Evolutionary conservation across 2,329 filamentous ascomycete genomes (phyloP), one percentile per base, ranked within the genome.

Genomic region (Cordyceps cicadae): DNA sequence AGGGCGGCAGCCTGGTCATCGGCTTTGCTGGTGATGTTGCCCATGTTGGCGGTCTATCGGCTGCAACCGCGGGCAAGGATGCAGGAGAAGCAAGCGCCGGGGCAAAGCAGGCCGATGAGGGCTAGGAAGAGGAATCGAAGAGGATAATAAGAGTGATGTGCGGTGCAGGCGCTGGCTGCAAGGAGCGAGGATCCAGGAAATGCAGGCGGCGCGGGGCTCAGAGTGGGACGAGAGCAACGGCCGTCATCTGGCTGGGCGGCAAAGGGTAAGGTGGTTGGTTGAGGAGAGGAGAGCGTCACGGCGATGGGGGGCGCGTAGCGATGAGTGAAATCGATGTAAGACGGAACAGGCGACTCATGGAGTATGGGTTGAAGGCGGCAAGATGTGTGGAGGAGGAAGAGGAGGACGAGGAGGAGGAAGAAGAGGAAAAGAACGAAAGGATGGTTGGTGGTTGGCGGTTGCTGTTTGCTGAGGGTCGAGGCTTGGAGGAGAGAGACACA

Each of bases 1-100:
- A 97, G 79, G 69, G 85, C 77, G 68, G 85, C 82, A 72, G 86
- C 89, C 51, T 60, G 58, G 70, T 97, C 92, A 69, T 96, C 92
- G 70, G 87, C 86, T 76, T 87, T 89, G 81, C 92, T 97, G 74
- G 86, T 87, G 76, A 97, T 87, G 79, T 89, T 92, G 72, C 94
- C 94, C 94, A 99, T 99, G 74, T 76, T 83, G 77, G 74, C 45
- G 61, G 43, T n/a, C 37, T 54, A 48, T 56, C 37, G 53, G 52
- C 54, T 39, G 53, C 32, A 61, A 52, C 59, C 48, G 53, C n/a
- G 54, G 21, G 48, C 48, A 8, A 34, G 46, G 52, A 39, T 51
- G 52, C 39, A 45, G 48, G 19, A 48, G 53, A 56, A n/a, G 39
- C 15, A 34, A 24, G n/a, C 49, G 29, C 37, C 37, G 34, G 29